These are phyloP conservation scores for Vaccinium myrtillus DNA, from an alignment of 148 eudicot genomes.

Conservation along the genomic window DNA sequence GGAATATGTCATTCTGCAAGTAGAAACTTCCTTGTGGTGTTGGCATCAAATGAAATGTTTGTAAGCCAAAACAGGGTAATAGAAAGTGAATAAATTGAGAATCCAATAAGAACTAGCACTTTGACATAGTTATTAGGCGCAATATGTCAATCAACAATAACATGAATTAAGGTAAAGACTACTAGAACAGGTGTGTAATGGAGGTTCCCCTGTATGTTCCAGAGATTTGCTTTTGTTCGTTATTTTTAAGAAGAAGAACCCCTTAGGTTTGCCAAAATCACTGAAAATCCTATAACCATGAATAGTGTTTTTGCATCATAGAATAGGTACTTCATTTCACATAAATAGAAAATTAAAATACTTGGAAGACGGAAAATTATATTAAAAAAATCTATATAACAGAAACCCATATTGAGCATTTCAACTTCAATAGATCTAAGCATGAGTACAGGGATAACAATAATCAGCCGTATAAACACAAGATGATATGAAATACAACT, in stretches of 20 bases:
- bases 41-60: constrained; percentile 49
- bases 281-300: neutral
- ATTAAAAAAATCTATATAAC: neutral
- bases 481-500: neutral
- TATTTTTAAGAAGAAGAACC: neutral
- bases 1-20: constrained; percentile 46
- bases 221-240: no score
- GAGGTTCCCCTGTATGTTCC: neutral
- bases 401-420: neutral
- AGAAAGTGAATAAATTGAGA: neutral
- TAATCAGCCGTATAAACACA: neutral
- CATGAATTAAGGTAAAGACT: neutral
- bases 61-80: constrained; percentile 2
- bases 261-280: neutral
- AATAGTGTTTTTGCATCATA: neutral
- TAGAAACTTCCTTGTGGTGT: constrained; percentile 50
- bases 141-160: neutral
- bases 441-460: neutral
- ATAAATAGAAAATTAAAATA: neutral
- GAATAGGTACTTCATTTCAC: neutral
- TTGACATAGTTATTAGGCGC: neutral
- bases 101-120: neutral
- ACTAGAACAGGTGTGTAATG: neutral
- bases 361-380: neutral
- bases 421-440: neutral